Conservation (phyloP, 257 asterid genomes). For the Rauvolfia tetraphylla region DNA sequence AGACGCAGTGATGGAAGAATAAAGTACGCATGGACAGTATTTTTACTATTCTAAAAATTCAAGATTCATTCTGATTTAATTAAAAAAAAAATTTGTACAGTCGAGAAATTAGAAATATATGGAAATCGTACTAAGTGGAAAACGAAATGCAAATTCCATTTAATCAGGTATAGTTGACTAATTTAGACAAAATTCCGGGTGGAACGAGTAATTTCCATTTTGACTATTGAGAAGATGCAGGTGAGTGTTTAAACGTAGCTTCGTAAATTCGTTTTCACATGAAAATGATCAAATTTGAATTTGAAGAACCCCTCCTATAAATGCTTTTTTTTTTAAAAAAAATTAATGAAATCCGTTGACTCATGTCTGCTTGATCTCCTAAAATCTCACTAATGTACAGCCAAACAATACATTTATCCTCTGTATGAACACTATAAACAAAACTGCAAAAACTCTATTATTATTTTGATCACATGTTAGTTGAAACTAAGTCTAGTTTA, state of each 20-base stretch:
- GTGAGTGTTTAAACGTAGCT: background rate
- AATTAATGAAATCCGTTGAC: background rate
- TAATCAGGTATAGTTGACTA: background rate
- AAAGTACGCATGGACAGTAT: no score
- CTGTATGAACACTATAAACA: background rate
- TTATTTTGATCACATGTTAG: background rate
- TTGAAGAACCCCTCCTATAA: conserved; percentile 1
- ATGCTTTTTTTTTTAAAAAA: no score
- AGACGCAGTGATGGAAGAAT: no score
- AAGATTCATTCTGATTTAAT: no score
- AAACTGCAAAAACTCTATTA: background rate
- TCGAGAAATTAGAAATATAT: no score
- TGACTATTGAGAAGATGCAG: no score
- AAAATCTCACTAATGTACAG: background rate
- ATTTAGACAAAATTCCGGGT: background rate
- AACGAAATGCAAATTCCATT: no score
- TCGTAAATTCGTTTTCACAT: background rate
- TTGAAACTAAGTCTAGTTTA: background rate
- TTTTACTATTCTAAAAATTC: no score
- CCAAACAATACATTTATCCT: background rate
- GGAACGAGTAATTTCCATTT: background rate
- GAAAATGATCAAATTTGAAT: background rate
- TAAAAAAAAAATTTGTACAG: no score
- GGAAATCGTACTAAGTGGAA: no score
- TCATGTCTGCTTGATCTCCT: background rate